Evolutionary conservation across 176 grass and related monocot genomes (phyloP).

Genomic region (Dendrocalamus sinicus): DNA sequence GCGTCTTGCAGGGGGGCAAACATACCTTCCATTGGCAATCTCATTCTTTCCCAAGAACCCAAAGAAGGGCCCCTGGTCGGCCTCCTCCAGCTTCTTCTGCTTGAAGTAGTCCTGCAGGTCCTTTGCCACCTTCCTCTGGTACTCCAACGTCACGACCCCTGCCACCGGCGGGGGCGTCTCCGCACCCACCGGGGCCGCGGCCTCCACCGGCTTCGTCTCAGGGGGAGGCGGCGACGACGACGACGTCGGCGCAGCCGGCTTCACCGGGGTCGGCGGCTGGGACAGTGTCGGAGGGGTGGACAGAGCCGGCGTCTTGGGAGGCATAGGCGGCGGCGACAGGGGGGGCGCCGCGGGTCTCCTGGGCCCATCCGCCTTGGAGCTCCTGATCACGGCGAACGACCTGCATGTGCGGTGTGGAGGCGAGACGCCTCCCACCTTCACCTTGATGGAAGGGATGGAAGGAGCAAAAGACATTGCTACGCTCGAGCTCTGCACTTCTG

Average conservation of each 20-base stretch:
- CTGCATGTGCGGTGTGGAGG: conserved; percentile 42
- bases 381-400: conserved; percentile 60
- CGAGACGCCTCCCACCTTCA: conserved; percentile 61
- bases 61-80: conserved; percentile 80
- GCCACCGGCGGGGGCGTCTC: conserved; percentile 27
- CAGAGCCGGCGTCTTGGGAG: conserved; percentile 52
- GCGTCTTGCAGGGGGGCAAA: conserved; percentile 20
- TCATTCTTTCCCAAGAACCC: conserved; percentile 90
- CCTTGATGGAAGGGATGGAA: conserved; percentile 86
- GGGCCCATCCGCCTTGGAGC: conserved; percentile 87
- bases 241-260: conserved; percentile 33
- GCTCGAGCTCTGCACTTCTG: not conserved
- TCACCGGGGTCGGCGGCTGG: conserved; percentile 56
- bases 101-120: conserved; percentile 98
- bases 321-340: conserved; percentile 63
- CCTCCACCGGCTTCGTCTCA: conserved; percentile 35
- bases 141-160: conserved; percentile 81
- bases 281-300: conserved; percentile 63
- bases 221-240: conserved; percentile 41
- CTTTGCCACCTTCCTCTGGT: conserved; percentile 97
- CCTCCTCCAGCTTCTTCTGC: conserved; percentile 93
- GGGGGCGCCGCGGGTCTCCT: conserved; percentile 82
- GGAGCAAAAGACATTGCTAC: conserved; percentile 78
- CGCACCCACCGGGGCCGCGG: conserved; percentile 21
- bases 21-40: conserved; percentile 93